Base-by-base conservation (phyloP, 345 rosid genomes). In the Eucalyptus erythrocorys region DNA sequence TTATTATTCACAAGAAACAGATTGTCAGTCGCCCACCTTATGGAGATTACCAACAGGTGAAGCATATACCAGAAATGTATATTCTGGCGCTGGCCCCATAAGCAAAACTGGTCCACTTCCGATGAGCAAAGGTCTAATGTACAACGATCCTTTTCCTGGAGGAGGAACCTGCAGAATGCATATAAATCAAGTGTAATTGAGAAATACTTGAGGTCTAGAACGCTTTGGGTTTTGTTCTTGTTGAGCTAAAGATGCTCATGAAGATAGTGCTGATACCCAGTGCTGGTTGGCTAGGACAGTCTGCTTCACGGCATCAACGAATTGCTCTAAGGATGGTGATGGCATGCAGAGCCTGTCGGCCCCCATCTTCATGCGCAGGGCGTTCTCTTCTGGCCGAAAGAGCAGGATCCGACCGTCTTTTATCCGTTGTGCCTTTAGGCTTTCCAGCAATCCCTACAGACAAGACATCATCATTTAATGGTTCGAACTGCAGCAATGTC, bases 291-390 rank as follows among this genome's bases (percentile, higher is more conserved):
- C 95, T 3, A 88, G 64, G 47, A 92, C 96, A n/a, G 87, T 94
- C 81, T 93, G 92, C 87, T 94, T 94, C 64, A 95, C 92, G 14
- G 95, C 94, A 57, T 92, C 87, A 27, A 94, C 88, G 90, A 95
- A 95, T 91, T 94, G 96, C 42, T 93, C 90, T 16, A 90, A 53
- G 0, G 96, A 91, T 21, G 96, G 96, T 15, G 94, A 89, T 32
- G 95, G 93, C 96, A 95, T 93, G 89, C 93, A 92, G 92, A 94
- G 84, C 40, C 96, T 91, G 85, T 94, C 92, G 10, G 97, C 96
- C 2, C 97, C 94, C 89, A 88, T 85, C 87, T 89, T 90, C 96
- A 95, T 90, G 6, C 97, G 90, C 82, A 16, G 48, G 5, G 90
- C 93, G 16, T 93, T 91, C 90, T 89, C 71, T 82, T 93, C 91